Base-by-base conservation (phyloP, 768 basidiomycete genomes). In the Naematelia aurantialba region DNA sequence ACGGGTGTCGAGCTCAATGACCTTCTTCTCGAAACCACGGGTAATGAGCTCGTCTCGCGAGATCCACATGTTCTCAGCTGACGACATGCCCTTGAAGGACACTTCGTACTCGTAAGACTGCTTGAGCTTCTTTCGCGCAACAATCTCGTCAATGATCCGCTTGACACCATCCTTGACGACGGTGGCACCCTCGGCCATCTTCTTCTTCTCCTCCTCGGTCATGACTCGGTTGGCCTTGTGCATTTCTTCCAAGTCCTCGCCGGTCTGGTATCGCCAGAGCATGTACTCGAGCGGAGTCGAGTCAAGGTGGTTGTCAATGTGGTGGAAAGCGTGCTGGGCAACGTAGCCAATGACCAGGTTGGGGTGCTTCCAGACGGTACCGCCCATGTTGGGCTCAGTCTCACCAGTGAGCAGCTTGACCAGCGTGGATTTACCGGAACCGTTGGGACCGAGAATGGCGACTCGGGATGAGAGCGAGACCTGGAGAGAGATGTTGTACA, bases 181-280 rank as follows among this genome's bases (percentile, higher is more conserved):
- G 69, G 85, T 78, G 5, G 85, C 83, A 26, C 93, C 93, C 71
- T 97, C 93, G 83, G 93, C 89, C 93, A 97, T 97, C 86, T 91
- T 94, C 82, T 89, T 79, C 62, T 81, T 79, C 79, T 97, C 93
- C 77, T 89, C 91, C 56, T 87, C 90, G 62, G 84, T 81, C 78
- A 97, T 89, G 79, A 87, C 82, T 66, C 91, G 88, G 78, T 79
- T 86, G 58, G 89, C 91, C 85, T 96, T 97, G 80, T 80, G 81
- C 85, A 97, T 84, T 82, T 96, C 93, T 81, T 97, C 93, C 77
- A 96, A 80, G 83, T 97, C 93, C 79, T 97, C 93, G 79, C 93
- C 93, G 59, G 93, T 97, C 84, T 97, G 93, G 86, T 96, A 97
- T 81, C 93, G 92, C 93, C 93, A 97, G 67, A 97, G 82, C 90